Evolutionary conservation across 768 basidiomycete species (phyloP).

Genomic region (Mycena maculata): DNA sequence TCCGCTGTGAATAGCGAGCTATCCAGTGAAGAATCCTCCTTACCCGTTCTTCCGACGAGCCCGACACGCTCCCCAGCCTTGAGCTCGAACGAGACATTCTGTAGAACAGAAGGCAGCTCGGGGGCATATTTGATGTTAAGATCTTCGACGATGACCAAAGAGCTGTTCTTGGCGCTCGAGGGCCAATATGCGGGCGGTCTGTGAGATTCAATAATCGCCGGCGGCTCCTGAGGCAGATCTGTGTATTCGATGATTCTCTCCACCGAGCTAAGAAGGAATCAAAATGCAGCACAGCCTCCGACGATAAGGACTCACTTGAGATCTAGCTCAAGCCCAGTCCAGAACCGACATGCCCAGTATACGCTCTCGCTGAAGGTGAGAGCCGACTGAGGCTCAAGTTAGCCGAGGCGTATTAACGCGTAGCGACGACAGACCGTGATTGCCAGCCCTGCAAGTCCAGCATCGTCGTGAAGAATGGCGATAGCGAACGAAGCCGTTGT

Average conservation of each 20-base stretch:
- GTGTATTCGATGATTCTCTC: conserved; percentile 94
- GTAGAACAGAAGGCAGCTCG: conserved; percentile 84
- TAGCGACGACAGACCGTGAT: conserved; percentile 44
- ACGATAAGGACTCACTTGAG: conserved; percentile 7
- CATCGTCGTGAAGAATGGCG: conserved; percentile 59
- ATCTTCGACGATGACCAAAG: conserved; percentile 77
- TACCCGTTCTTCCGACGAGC: conserved; percentile 71
- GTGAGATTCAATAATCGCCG: conserved; percentile 75
- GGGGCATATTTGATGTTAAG: conserved; percentile 88
- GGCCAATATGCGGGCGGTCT: conserved; percentile 95
- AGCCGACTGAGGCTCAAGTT: neutral
- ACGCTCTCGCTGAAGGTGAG: conserved; percentile 15
- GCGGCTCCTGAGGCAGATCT: conserved; percentile 87
- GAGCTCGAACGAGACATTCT: conserved; percentile 79
- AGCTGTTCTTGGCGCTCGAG: conserved; percentile 68
- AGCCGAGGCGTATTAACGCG: conserved; percentile 51
- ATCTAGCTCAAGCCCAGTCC: conserved; percentile 24
- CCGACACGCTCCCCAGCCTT: conserved; percentile 81
- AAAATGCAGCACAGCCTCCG: neutral
- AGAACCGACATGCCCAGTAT: conserved; percentile 23
- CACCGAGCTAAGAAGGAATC: conserved; percentile 67
- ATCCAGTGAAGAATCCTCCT: neutral
- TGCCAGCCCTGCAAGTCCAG: conserved; percentile 69
- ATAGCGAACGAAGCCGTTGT: conserved; percentile 83
- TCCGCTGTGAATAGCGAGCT: no score